Evolutionary conservation across 208 protist species (phyloP).

Genomic region (Trypanosoma grayi): DNA sequence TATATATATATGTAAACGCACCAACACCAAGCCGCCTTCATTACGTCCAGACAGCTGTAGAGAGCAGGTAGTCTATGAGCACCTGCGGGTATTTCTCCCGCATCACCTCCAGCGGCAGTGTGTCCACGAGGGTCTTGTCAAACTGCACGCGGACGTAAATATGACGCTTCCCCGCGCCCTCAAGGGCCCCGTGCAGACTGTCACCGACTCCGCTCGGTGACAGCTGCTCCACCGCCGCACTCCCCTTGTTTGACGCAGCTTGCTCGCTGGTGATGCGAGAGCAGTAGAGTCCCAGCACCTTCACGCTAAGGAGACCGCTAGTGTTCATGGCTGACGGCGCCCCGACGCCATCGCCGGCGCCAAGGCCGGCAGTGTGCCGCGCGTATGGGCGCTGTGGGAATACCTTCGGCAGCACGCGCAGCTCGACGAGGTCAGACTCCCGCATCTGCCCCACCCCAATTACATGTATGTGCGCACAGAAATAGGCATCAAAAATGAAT

Average conservation of each 20-base stretch:
- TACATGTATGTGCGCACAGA: not conserved
- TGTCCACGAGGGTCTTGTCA: conserved; percentile 56
- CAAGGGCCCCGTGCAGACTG: not conserved
- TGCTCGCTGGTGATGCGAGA: conserved; percentile 1
- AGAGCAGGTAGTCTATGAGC: conserved; percentile 77
- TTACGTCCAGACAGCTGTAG: conserved; percentile 62
- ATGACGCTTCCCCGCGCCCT: conserved; percentile 15
- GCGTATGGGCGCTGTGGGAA: conserved; percentile 25
- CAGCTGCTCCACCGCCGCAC: not conserved
- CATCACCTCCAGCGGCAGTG: conserved; percentile 69
- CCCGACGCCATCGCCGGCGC: not conserved
- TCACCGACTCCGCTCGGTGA: not conserved
- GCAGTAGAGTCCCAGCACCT: conserved; percentile 28
- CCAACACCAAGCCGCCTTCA: not conserved
- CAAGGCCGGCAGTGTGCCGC: conserved; percentile 19
- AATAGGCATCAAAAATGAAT: not conserved
- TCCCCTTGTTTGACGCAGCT: not conserved
- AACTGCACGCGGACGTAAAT: conserved; percentile 79
- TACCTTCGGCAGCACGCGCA: conserved; percentile 24
- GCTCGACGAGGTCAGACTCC: conserved; percentile 12
- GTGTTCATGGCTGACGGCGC: not conserved
- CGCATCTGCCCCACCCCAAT: conserved; percentile 5
- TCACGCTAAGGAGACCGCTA: conserved; percentile 6
- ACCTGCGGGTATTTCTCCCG: conserved; percentile 69
- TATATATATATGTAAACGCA: not conserved